Percentiles rank a stretch among this genome's conserved stretches.
phyloP scores from a whole-genome alignment of 2,329 filamentous ascomycete genomes.

The Pseudogymnoascus sp. region DNA sequence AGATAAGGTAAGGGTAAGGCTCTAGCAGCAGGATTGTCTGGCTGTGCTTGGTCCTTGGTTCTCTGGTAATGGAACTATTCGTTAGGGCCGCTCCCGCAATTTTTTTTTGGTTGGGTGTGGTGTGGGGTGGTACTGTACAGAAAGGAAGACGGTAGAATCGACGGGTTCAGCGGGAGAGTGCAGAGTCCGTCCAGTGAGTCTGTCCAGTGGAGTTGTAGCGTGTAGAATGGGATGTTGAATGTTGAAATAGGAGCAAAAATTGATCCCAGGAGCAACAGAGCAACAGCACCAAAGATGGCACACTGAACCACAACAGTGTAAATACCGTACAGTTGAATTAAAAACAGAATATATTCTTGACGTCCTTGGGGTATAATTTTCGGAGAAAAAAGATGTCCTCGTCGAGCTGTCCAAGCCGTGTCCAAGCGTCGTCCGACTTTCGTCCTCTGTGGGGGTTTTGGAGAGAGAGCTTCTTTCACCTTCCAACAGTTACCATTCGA shows the following conservation, averaged over 20 bases:
- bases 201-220: background rate
- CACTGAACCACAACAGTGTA: background rate
- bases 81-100: slow-evolving; percentile 7
- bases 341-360: slow-evolving; percentile 1
- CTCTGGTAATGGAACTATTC: slow-evolving; percentile 6
- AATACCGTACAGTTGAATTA: background rate
- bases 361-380: background rate
- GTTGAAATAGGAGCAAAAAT: slow-evolving; percentile 1
- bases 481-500: slow-evolving; percentile 5
- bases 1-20: slow-evolving; percentile 6
- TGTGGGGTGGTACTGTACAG: slow-evolving; percentile 6
- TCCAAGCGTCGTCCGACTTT: slow-evolving; percentile 2
- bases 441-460: slow-evolving; percentile 1
- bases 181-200: slow-evolving; percentile 1
- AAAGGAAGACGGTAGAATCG: slow-evolving; percentile 7
- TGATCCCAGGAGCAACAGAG: background rate
- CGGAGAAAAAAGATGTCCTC: background rate
- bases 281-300: background rate
- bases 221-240: background rate
- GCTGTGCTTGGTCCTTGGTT: background rate
- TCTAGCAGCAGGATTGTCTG: slow-evolving; percentile 7
- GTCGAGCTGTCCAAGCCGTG: background rate
- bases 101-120: slow-evolving; percentile 9
- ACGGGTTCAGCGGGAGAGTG: slow-evolving; percentile 6
- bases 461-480: slow-evolving; percentile 7